phyloP scores from a whole-genome alignment of 805 yeast species.

The Novakomyces olei region DNA sequence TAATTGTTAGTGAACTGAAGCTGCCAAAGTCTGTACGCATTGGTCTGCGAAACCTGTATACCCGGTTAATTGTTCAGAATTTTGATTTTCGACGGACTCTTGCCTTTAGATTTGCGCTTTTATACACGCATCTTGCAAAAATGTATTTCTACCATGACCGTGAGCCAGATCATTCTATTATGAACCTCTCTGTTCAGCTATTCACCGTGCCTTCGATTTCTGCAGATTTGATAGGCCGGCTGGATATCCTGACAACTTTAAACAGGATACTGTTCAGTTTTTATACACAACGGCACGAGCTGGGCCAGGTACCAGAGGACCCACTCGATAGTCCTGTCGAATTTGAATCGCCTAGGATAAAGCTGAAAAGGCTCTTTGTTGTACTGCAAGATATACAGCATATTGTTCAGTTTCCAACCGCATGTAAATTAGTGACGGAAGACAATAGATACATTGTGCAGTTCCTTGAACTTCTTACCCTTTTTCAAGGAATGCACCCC shows the following conservation, averaged over 20 bases:
- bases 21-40: conserved; percentile 44
- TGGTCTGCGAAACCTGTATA: conserved; percentile 38
- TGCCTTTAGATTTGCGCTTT: conserved; percentile 60
- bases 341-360: conserved; percentile 25
- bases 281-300: conserved; percentile 30
- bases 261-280: conserved; percentile 41
- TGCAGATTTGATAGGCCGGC: conserved; percentile 34
- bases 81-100: conserved; percentile 32
- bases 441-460: conserved; percentile 29
- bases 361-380: conserved; percentile 57
- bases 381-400: conserved; percentile 61
- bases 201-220: conserved; percentile 79
- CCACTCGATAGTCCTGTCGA: conserved; percentile 8
- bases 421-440: conserved; percentile 25
- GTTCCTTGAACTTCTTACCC: conserved; percentile 38
- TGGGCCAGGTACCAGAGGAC: conserved; percentile 20
- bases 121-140: conserved; percentile 55
- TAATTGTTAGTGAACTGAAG: conserved; percentile 50
- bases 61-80: conserved; percentile 42
- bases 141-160: conserved; percentile 52
- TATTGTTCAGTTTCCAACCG: conserved; percentile 45
- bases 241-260: conserved; percentile 34
- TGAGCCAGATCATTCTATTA: conserved; percentile 68
- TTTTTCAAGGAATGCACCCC: conserved; percentile 62
- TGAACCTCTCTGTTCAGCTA: conserved; percentile 57